Percentiles rank a stretch among this genome's conserved stretches.
phyloP scores from a whole-genome alignment of 495 filamentous ascomycete species.

The Aspergillus steynii region DNA sequence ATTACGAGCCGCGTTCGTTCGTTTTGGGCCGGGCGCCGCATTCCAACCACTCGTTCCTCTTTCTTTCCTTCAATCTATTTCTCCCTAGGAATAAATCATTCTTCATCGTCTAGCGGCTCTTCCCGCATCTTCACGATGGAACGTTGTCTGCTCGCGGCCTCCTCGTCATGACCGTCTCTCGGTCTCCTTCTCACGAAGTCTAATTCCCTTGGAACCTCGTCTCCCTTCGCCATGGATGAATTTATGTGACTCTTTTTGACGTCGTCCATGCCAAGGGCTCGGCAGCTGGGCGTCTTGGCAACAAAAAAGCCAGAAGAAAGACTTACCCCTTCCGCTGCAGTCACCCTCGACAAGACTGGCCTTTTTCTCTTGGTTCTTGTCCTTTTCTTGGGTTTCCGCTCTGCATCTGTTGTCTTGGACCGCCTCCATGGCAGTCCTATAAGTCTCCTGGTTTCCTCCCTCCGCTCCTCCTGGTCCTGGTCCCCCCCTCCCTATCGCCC shows the following conservation, averaged over 20 bases:
- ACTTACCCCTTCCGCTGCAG: conserved; percentile 29
- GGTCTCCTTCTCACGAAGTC: conserved; percentile 6
- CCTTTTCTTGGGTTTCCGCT: conserved; percentile 38
- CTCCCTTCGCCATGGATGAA: neutral
- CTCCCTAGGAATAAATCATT: neutral
- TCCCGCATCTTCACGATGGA: conserved; percentile 6
- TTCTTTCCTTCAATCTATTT: neutral
- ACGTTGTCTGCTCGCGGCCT: conserved; percentile 1
- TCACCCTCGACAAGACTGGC: conserved; percentile 18
- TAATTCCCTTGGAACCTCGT: conserved; percentile 1
- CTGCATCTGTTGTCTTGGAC: conserved; percentile 18
- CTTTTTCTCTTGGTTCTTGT: conserved; percentile 25
- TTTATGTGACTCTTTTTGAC: conserved; percentile 9
- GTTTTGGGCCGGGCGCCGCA: neutral
- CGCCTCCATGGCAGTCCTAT: conserved; percentile 31
- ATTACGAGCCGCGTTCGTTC: neutral
- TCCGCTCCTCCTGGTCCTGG: conserved; percentile 15
- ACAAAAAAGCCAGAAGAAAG: conserved; percentile 28
- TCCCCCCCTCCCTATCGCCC: conserved; percentile 15
- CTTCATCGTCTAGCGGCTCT: conserved; percentile 2
- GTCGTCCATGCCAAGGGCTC: conserved; percentile 42
- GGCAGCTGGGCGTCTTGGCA: conserved; percentile 50
- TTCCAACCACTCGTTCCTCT: neutral
- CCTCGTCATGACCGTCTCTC: conserved; percentile 14
- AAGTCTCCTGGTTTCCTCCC: conserved; percentile 24